Evolutionary conservation across 2,329 filamentous ascomycete genomes (phyloP), one percentile per base, ranked within the genome.

Genomic region (Colletotrichum sojae): DNA sequence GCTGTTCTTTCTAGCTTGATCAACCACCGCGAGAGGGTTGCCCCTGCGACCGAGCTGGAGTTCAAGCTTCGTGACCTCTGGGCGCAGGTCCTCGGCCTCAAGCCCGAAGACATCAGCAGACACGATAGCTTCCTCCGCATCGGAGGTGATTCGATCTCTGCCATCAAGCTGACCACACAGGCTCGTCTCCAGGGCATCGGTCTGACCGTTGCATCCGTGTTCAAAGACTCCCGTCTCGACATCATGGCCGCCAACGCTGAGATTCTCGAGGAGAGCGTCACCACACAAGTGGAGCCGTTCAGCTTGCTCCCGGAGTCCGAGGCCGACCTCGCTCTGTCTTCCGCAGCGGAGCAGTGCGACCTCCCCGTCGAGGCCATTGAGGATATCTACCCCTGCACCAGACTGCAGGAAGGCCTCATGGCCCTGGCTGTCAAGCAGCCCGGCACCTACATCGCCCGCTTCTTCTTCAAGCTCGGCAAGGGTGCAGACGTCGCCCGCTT

Each of bases 361-460:
- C 20, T 68, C 13, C 18, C n/a, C 5, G 25, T 13, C 22, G 45
- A 61, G 39, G 56, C 51, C 6, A 66, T 70, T 45, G 58, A 56
- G 8, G 52, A 72, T 66, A 55, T 39, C 39, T 65, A 63, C 36
- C 68, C 68, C 15, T 67, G 58, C 22, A 63, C 68, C 4, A 52
- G 55, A 36, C 54, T 70, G 2, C 63, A 70, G 40, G 63, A 64
- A 40, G 81, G 80, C 3, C 73, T 84, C 1, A 73, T 85, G 39
- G 77, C 81, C 0, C 67, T 83, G 0, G 75, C 81, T 1, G 73
- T 71, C 15, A 77, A 77, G 46, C 73, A 78, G n/a, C 58, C 73
- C 0, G 81, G 80, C 4, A 77, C 78, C 1, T 84, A 84, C 52
- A 74, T 82, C 15, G 76, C 76, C 5, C 75, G 78, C 36, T 70